These are phyloP conservation scores for Aspergillus sergii DNA, from an alignment of 2,329 filamentous ascomycete genomes.

Conservation along the genomic window DNA sequence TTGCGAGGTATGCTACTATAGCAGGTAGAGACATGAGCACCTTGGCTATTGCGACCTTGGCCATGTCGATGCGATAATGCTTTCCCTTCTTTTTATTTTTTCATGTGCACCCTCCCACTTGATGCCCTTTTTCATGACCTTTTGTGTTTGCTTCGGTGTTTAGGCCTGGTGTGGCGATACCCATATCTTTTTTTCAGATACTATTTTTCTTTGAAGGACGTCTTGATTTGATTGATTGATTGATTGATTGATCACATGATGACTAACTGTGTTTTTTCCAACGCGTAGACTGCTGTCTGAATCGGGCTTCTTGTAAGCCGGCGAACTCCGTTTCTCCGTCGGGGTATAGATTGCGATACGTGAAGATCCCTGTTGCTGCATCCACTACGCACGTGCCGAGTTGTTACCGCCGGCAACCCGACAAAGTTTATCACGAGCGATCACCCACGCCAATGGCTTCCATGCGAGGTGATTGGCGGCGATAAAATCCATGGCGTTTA, in stretches of 20 bases:
- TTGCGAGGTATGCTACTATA: conserved; percentile 76
- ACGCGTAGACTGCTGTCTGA: conserved; percentile 50
- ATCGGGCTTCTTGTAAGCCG: conserved; percentile 50
- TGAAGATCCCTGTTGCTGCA: conserved; percentile 18
- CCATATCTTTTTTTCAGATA: conserved; percentile 28
- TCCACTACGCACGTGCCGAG: conserved; percentile 11
- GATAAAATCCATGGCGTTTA: neutral
- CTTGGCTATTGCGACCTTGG: conserved; percentile 36
- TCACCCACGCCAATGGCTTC: conserved; percentile 1
- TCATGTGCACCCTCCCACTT: conserved; percentile 6
- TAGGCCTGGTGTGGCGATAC: conserved; percentile 32
- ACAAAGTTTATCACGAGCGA: conserved; percentile 6
- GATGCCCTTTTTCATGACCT: conserved; percentile 9
- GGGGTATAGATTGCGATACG: conserved; percentile 12
- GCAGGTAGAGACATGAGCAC: conserved; percentile 37
- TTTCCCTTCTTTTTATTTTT: conserved; percentile 15
- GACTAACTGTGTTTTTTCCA: conserved; percentile 37
- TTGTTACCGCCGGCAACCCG: conserved; percentile 17
- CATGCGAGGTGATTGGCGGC: conserved; percentile 4
- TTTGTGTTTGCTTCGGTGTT: conserved; percentile 9
- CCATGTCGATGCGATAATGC: conserved; percentile 36
- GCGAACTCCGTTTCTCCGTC: conserved; percentile 11
- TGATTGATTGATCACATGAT: conserved; percentile 24
- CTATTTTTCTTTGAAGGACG: conserved; percentile 17
- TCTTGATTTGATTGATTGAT: conserved; percentile 10